Conservation (phyloP, 257 asterid genomes). For the Gentiana straminea region DNA sequence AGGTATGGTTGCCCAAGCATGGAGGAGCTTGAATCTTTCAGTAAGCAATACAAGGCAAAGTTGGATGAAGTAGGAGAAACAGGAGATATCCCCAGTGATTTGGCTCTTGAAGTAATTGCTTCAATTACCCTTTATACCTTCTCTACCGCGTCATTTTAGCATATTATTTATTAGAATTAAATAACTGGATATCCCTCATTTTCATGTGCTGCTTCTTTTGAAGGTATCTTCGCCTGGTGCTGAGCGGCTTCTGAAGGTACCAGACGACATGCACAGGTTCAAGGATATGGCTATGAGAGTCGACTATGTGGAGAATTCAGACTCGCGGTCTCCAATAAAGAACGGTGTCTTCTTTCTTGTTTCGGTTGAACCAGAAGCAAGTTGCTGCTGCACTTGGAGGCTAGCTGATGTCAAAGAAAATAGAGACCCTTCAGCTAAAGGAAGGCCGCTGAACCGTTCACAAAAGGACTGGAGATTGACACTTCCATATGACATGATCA, state of each 20-base stretch:
- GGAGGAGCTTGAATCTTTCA: constrained; percentile 69
- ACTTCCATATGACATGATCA: constrained; percentile 37
- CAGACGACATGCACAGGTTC: constrained; percentile 71
- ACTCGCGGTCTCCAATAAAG: constrained; percentile 27
- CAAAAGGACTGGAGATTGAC: constrained; percentile 55
- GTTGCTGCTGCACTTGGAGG: constrained; percentile 59
- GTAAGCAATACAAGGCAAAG: constrained; percentile 48
- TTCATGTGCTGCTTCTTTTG: background rate
- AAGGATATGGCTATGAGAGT: constrained; percentile 67
- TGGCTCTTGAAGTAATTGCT: constrained; percentile 70
- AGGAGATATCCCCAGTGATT: constrained; percentile 76
- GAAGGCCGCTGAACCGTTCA: constrained; percentile 76
- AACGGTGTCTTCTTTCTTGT: constrained; percentile 52
- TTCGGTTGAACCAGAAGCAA: constrained; percentile 46
- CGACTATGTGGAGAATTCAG: constrained; percentile 35
- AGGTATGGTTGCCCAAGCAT: constrained; percentile 81
- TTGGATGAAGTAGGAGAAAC: constrained; percentile 66
- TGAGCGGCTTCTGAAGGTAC: constrained; percentile 72
- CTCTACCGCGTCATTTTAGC: too few relatives aligned
- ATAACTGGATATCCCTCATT: too few relatives aligned
- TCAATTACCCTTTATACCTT: too few relatives aligned
- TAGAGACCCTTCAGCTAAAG: constrained; percentile 71
- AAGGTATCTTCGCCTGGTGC: constrained; percentile 94
- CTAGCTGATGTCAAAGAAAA: constrained; percentile 89
- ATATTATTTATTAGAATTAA: too few relatives aligned